Base-by-base conservation (phyloP, 805 yeast genomes). In the Sporopachydermia quercuum region DNA sequence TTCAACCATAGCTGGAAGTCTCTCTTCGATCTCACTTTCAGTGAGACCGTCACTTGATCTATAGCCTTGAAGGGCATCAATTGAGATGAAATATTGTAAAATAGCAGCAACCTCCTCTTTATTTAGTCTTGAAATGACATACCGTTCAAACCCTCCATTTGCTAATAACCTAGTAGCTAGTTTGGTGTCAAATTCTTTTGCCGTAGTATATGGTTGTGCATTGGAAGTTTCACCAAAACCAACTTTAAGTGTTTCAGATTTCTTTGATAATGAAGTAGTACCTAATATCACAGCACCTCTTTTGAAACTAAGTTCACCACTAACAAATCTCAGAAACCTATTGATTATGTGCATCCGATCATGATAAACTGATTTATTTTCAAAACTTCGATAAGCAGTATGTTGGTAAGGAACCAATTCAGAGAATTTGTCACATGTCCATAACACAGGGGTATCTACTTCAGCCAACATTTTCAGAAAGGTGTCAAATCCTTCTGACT, bases 351-450 rank as follows among this genome's bases (percentile, higher is more conserved):
- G 86, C 37, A 86, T 66, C 18, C 78, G 70, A 16, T 66, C 63
- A 43, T 76, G 65, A 48, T 73, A 73, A 41, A 86, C 69, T 5
- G 67, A 67, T 34, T 61, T 55, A 58, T 76, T 74, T 16, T 71
- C 62, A 1, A 67, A 56, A 51, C 76, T 69, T 48, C 71, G 68
- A 60, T 86, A 84, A 34, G 60, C 65, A 5, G 94, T 71, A 39
- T 57, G 57, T 4, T 80, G 66, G 19, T 59, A 50, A 33, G 75
- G 69, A 8, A 75, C 55, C 42, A 83, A 58, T 3, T 76, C 73
- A 43, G 83, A 76, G 52, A 84, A 67, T 52, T 81, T 76, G 55
- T 86, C 96, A 35, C 85, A 66, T 2, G 93, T 67, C 35, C 84
- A 63, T 39, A 71, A 62, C 5, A 79, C 78, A 3, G 89, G 87